These are phyloP conservation scores for Sugiyamaella castrensis DNA, from an alignment of 1,139 yeast species.

Conservation along the genomic window DNA sequence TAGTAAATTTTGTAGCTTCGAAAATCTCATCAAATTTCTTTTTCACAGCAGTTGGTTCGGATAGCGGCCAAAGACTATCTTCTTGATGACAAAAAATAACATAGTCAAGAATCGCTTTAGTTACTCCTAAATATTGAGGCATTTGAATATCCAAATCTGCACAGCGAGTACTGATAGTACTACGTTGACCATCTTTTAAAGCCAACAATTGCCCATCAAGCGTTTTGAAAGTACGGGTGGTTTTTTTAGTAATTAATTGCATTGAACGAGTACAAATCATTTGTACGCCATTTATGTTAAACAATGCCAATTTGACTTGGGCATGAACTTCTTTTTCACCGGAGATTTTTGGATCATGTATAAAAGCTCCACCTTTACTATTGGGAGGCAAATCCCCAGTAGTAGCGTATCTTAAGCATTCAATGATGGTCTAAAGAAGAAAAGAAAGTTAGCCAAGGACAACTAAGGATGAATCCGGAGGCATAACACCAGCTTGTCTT, in stretches of 20 bases:
- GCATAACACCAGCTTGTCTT: background rate
- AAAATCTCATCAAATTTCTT: slow-evolving; percentile 95
- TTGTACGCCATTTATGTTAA: slow-evolving; percentile 65
- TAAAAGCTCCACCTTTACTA: slow-evolving; percentile 93
- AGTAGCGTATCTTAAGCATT: slow-evolving; percentile 88
- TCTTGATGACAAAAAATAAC: slow-evolving; percentile 98
- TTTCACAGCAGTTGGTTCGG: slow-evolving; percentile 81
- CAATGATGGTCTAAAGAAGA: slow-evolving; percentile 64
- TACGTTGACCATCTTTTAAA: slow-evolving; percentile 60
- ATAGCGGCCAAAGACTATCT: slow-evolving; percentile 91
- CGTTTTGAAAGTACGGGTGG: slow-evolving; percentile 76
- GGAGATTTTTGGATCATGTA: slow-evolving; percentile 78
- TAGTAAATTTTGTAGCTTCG: slow-evolving; percentile 90
- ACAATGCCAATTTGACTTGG: slow-evolving; percentile 85
- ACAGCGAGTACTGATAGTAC: slow-evolving; percentile 76
- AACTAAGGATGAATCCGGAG: too few relatives aligned
- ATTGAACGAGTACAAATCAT: slow-evolving; percentile 87
- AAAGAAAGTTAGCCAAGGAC: background rate
- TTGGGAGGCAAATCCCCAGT: slow-evolving; percentile 97
- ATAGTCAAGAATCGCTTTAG: slow-evolving; percentile 81
- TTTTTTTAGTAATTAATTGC: slow-evolving; percentile 63
- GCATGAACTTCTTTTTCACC: slow-evolving; percentile 80
- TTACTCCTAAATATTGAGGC: slow-evolving; percentile 82
- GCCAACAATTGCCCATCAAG: slow-evolving; percentile 83
- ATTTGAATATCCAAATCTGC: slow-evolving; percentile 81